Percentiles rank a stretch among this genome's conserved stretches.
Evolutionary conservation across 495 filamentous ascomycete genomes (phyloP).

Genomic region (Neurospora africana): DNA sequence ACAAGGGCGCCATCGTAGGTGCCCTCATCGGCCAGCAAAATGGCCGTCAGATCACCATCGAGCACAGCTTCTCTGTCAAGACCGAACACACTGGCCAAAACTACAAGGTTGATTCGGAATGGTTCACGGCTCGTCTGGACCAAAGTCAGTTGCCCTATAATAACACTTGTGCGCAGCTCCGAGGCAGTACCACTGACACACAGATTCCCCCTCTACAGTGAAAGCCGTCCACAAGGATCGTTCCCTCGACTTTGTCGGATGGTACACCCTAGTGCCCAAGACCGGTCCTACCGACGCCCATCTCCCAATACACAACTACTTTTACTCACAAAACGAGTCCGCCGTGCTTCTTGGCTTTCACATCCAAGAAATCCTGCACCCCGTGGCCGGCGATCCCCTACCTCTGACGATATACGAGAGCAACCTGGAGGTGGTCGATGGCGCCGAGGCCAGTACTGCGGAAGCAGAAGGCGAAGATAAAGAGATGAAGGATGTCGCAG

Average conservation of each 20-base stretch:
- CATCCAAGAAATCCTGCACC: constrained; percentile 42
- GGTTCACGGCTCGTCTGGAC: constrained; percentile 71
- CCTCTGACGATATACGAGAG: constrained; percentile 87
- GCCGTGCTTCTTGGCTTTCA: constrained; percentile 84
- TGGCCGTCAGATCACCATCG: constrained; percentile 81
- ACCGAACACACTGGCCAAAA: constrained; percentile 40
- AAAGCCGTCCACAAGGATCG: constrained; percentile 81
- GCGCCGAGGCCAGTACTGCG: constrained; percentile 29
- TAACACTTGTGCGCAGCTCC: neutral
- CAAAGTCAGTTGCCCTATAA: constrained; percentile 53
- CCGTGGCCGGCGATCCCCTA: constrained; percentile 60
- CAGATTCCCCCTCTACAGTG: constrained; percentile 39
- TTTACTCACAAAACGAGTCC: constrained; percentile 74
- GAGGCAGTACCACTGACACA: neutral
- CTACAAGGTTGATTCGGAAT: constrained; percentile 48
- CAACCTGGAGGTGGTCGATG: constrained; percentile 55
- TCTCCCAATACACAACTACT: constrained; percentile 65
- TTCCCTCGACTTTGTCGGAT: constrained; percentile 79
- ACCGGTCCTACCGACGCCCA: constrained; percentile 58
- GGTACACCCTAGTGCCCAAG: constrained; percentile 76
- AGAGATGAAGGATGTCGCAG: constrained; percentile 66
- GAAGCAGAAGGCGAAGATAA: constrained; percentile 43
- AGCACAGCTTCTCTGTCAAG: constrained; percentile 81
- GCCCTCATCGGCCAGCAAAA: constrained; percentile 83
- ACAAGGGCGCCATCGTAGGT: constrained; percentile 69